These are phyloP conservation scores for Nicotiana sylvestris DNA, from an alignment of 257 asterid species.

Conservation along the genomic window DNA sequence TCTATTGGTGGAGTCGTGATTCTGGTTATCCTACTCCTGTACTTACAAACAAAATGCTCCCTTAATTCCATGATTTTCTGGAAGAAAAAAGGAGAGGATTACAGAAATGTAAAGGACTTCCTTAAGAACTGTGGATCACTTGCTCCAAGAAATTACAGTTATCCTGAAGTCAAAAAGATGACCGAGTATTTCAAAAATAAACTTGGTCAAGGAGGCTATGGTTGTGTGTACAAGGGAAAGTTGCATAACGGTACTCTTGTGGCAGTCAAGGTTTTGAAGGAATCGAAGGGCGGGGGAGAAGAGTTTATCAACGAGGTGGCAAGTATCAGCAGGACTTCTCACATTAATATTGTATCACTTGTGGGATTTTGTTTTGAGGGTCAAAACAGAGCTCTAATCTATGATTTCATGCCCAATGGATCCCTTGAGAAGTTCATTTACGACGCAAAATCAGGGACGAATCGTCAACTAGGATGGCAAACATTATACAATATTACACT, in stretches of 20 bases:
- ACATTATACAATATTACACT: not conserved
- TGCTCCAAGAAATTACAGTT: not conserved
- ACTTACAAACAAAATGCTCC: not conserved
- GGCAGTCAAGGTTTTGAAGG: conserved; percentile 3
- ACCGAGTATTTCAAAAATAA: not conserved
- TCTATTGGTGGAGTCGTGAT: not conserved
- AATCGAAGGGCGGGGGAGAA: not conserved
- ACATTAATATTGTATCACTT: conserved; percentile 7
- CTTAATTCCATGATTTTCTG: not conserved
- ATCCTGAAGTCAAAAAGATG: not conserved
- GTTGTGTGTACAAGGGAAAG: not conserved
- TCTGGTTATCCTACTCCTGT: not conserved
- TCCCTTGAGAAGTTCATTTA: conserved; percentile 11
- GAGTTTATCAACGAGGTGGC: conserved; percentile 9
- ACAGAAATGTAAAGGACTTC: conserved; percentile 1
- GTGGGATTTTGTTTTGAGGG: conserved; percentile 12
- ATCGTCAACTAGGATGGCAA: conserved; percentile 3
- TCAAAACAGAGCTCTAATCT: not conserved
- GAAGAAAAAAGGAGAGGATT: not conserved
- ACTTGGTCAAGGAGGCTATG: not conserved
- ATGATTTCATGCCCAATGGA: conserved; percentile 6
- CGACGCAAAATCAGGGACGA: not conserved
- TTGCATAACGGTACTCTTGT: not conserved
- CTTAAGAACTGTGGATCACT: not conserved
- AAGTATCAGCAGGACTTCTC: conserved; percentile 6